Evolutionary conservation across 2,329 filamentous ascomycete species (phyloP).

Genomic region (Arthrobotrys musiformis): DNA sequence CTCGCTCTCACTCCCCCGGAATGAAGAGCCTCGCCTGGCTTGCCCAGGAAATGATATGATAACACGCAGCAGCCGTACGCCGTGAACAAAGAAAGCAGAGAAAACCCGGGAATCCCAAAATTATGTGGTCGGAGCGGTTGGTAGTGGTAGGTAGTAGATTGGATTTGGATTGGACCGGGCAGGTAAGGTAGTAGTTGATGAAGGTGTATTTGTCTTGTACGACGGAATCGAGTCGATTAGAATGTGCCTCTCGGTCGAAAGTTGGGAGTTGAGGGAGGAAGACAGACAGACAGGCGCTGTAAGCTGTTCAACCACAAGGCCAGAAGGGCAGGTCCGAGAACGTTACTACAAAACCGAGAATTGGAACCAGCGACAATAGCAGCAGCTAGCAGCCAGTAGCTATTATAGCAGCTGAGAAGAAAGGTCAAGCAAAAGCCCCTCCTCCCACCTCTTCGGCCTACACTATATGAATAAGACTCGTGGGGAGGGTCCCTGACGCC

Average conservation of each 20-base stretch:
- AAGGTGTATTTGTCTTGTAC: background rate
- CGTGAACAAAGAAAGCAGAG: background rate
- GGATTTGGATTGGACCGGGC: background rate
- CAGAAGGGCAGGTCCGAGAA: constrained; percentile 14
- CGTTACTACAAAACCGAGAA: too few species aligned
- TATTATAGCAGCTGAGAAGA: background rate
- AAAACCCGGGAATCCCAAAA: background rate
- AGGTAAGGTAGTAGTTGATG: too few species aligned
- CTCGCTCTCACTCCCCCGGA: constrained; percentile 13
- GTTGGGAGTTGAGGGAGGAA: too few species aligned
- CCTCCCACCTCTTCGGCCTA: constrained; percentile 30
- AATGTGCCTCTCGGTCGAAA: background rate
- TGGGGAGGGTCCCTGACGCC: constrained; percentile 16
- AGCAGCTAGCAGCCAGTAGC: background rate
- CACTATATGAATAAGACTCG: too few species aligned
- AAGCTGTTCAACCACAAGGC: background rate
- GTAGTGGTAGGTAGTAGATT: background rate
- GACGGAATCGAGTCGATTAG: background rate
- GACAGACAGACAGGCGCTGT: too few species aligned
- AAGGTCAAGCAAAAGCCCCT: background rate
- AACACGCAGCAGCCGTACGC: too few species aligned
- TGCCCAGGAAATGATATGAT: background rate
- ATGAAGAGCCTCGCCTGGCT: constrained; percentile 6
- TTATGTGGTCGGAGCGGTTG: background rate
- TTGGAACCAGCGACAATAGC: background rate